Evolutionary conservation across 495 filamentous ascomycete genomes (phyloP), one percentile per base, ranked within the genome.

Genomic region (Rhypophila decipiens): DNA sequence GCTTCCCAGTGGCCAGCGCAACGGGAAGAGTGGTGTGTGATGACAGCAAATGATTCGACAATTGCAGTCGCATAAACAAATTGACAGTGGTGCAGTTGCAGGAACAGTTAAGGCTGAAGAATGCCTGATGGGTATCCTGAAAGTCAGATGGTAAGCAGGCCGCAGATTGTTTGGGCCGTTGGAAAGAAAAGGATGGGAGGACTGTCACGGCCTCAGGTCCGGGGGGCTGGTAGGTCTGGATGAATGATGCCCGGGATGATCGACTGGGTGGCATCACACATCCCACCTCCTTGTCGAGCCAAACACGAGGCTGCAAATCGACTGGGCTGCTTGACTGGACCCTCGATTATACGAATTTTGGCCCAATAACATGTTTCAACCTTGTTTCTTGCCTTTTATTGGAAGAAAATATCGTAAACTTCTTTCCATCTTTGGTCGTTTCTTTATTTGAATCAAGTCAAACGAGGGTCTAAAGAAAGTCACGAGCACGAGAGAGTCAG

Each of bases 21-120:
- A 40, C 31, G 44, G 51, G 36, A 49, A 44, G 39, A 5, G 42
- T 63, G 64, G 64, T 66, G 65, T 61, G 63, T 24, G 52, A 57
- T 24, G 20, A 19, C 10, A 1, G 37, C 46, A 42, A 42, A 38
- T 70, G 62, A 70, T 70, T 71, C 53, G 60, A 54, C 66, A 66
- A 70, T 69, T 53, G 58, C 56, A 48, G 44, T 56, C 41, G 24
- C 44, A 58, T 59, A 58, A 64, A 70, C 53, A 57, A 55, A n/a
- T n/a, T n/a, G n/a, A n/a, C n/a, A n/a, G n/a, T n/a, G n/a, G n/a
- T 55, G 57, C 60, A 50, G 43, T n/a, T 51, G 52, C 56, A 64
- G 63, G 63, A 63, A 67, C 65, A 58, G 57, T 53, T n/a, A 61
- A 59, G 58, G 51, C 51, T 57, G 52, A 48, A 50, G 34, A 45